Evolutionary conservation across 805 yeast species (phyloP), one percentile per base, ranked within the genome.

Genomic region (Nakazawaea ernobii): DNA sequence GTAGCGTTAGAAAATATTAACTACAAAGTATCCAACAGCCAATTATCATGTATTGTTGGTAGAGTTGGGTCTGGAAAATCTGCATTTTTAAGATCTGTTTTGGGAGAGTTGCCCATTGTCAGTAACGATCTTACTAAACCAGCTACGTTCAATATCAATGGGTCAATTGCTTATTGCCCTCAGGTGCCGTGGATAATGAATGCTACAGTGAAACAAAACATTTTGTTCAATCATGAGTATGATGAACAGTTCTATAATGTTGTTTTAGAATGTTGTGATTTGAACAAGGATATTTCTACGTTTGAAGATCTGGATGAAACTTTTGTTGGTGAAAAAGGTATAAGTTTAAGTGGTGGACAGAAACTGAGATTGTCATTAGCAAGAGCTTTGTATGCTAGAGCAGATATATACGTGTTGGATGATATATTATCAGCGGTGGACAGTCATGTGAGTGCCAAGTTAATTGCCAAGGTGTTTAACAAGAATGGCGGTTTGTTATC

Each of bases 341-440:
- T 94, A 42, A 87, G 97, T 13, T 72, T 94, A 40, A 86, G 96
- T 35, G 99, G 99, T 43, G 99, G 99, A 39, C 99, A 94, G 65
- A 94, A 94, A 73, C 98, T 98, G 0, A 82, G 99, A 63, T 74
- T 94, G 32, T 83, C 96, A 0, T 75, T 94, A 43, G 98, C 99
- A 0, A 79, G 99, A 63, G 97, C 99, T 8, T 96, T 94, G 7
- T 94, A 94, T 62, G 79, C 97, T 8, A 76, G 98, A 54, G 95
- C 97, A 3, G 98, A 94, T 60, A 79, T 92, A 28, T 90, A 88
- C 61, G 67, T 94, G 35, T 68, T 94, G 53, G 99, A 94, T 63
- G 99, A 94, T 66, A 87, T 95, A 8, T 74, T 94, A 51, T 85
- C 95, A 63, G 99, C 99, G 26, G 99, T 94, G 37, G 99, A 94